phyloP scores from a whole-genome alignment of 179 eudicot genomes.

The Drosera spatulata region DNA sequence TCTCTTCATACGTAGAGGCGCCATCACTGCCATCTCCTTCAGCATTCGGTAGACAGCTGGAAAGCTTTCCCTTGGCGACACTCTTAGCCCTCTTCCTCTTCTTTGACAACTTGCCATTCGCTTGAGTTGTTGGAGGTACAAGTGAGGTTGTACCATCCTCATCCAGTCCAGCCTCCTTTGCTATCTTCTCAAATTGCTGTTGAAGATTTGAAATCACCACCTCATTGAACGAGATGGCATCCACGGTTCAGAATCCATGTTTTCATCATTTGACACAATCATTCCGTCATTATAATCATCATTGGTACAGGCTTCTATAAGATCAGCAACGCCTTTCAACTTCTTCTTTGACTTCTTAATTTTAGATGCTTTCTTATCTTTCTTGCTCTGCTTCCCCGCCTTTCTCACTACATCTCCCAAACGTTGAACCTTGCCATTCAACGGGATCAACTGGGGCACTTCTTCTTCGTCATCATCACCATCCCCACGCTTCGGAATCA shows the following conservation, averaged over 20 bases:
- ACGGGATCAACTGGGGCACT: slow-evolving; percentile 44
- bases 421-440: slow-evolving; percentile 11
- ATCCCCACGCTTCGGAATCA: slow-evolving; percentile 24
- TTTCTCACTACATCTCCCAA: too few relatives aligned
- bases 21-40: slow-evolving; percentile 17
- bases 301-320: slow-evolving; percentile 4
- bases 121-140: slow-evolving; percentile 18
- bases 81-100: slow-evolving; percentile 68
- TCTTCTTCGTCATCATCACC: slow-evolving; percentile 30
- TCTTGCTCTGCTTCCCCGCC: slow-evolving; percentile 22
- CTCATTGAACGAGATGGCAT: slow-evolving; percentile 20
- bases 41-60: slow-evolving; percentile 2
- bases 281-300: slow-evolving; percentile 14
- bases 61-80: slow-evolving; percentile 2
- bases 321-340: slow-evolving; percentile 10
- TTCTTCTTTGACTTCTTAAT: slow-evolving; percentile 26
- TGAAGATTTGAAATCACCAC: slow-evolving; percentile 66
- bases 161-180: slow-evolving; percentile 56
- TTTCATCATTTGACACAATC: slow-evolving; percentile 12
- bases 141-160: slow-evolving; percentile 33
- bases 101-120: slow-evolving; percentile 21
- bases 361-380: slow-evolving; percentile 18
- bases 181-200: slow-evolving; percentile 84
- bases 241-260: slow-evolving; percentile 6
- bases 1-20: slow-evolving; percentile 29